Evolutionary conservation across 768 basidiomycete species (phyloP).

Genomic region (Boletales sp.): DNA sequence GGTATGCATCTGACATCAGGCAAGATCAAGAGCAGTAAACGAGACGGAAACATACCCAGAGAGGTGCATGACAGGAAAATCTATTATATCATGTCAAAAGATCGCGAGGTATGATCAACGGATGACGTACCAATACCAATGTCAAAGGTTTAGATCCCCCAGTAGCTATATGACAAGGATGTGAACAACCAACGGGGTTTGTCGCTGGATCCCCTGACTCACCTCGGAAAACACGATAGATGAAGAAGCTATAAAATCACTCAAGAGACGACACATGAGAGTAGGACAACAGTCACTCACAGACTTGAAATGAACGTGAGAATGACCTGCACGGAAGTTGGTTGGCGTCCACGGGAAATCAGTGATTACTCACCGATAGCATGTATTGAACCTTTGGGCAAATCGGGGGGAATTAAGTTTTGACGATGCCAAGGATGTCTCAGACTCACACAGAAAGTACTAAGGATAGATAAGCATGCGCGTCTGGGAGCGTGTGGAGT

Average conservation of each 20-base stretch:
- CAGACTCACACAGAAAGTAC: slow-evolving; percentile 30
- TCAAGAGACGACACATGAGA: neutral
- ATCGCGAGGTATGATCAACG: neutral
- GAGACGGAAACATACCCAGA: slow-evolving; percentile 16
- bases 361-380: slow-evolving; percentile 17
- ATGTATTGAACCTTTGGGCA: slow-evolving; percentile 20
- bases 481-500: too few species aligned
- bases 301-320: slow-evolving; percentile 25
- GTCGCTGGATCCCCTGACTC: neutral
- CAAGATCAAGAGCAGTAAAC: neutral
- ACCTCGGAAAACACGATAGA: slow-evolving; percentile 24
- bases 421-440: neutral
- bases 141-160: slow-evolving; percentile 13
- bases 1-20: slow-evolving; percentile 11
- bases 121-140: slow-evolving; percentile 14
- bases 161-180: slow-evolving; percentile 22
- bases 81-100: slow-evolving; percentile 9
- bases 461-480: slow-evolving; percentile 8
- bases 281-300: slow-evolving; percentile 11
- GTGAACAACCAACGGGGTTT: too few species aligned
- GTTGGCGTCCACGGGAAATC: neutral
- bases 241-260: slow-evolving; percentile 21
- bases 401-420: neutral
- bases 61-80: slow-evolving; percentile 14
- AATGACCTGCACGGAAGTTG: slow-evolving; percentile 14